Evolutionary conservation across 768 basidiomycete species (phyloP), one percentile per base, ranked within the genome.

Genomic region (Boletellus sp.): DNA sequence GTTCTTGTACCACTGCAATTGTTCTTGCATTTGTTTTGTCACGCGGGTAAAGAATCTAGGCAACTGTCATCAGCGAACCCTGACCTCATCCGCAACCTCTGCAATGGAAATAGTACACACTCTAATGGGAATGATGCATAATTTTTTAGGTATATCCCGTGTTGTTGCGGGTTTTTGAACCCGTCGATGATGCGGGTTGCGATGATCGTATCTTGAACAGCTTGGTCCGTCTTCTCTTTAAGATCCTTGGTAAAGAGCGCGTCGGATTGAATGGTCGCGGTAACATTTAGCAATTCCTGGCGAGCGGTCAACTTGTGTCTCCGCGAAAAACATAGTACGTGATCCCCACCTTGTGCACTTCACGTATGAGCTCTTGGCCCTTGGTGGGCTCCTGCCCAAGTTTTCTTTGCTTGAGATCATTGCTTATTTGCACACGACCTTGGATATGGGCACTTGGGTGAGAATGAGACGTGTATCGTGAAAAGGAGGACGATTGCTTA

Each of bases 51-150:
- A 90, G 68, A 82, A 89, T 58, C 88, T 90, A 24, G 6, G 12
- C 12, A 2, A 16, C 26, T 4, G 15, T 34, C 36, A 40, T 58
- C 33, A 51, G 28, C 8, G 28, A 28, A 28, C 28, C 28, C 3
- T 28, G 2, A 28, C 11, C 28, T 33, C 4, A 17, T n/a, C n/a
- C 3, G 7, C 6, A 42, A 13, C 7, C 41, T 26, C 20, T 6
- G 31, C 16, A 49, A 16, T 1, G 32, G 38, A 35, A 17, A 5
- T 17, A 33, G n/a, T 56, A 73, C 83, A 41, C 56, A 90, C 87
- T 90, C 90, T 10, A 89, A 70, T 20, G 90, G 90, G 68, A 91
- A 93, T n/a, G 73, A 75, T 3, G 90, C 85, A 51, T 90, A 81
- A 43, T 85, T 85, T 62, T 87, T 90, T 44, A 90, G 70, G 66